Conservation (phyloP, 2,329 filamentous ascomycete genomes). For the Botryotinia narcissicola region DNA sequence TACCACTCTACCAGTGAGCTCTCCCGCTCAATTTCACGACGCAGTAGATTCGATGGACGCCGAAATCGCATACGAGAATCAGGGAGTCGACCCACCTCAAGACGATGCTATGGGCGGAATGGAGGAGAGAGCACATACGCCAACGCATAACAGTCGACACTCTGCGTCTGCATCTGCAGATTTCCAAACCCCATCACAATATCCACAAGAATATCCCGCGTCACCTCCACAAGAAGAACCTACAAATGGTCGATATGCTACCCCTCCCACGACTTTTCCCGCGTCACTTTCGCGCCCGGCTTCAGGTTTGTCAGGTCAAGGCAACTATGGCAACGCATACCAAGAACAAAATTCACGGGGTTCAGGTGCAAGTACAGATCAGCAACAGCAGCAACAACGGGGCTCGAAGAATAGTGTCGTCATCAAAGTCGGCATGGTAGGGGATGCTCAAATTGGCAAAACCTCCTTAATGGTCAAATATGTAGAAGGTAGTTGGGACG, state of each 20-base stretch:
- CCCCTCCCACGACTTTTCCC: constrained; percentile 37
- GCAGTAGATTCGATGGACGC: constrained; percentile 48
- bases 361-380: constrained; percentile 26
- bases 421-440: constrained; percentile 99
- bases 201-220: constrained; percentile 33
- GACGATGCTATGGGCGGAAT: constrained; percentile 35
- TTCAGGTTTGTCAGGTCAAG: constrained; percentile 37
- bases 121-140: constrained; percentile 37
- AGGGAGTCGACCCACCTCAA: constrained; percentile 29
- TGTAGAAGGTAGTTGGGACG: constrained; percentile 98
- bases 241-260: constrained; percentile 36
- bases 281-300: constrained; percentile 38
- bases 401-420: constrained; percentile 69
- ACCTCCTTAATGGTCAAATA: constrained; percentile 99
- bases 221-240: constrained; percentile 34
- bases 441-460: constrained; percentile 98
- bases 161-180: constrained; percentile 39
- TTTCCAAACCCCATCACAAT: constrained; percentile 34
- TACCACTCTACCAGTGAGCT: constrained; percentile 49
- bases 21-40: constrained; percentile 53
- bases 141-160: constrained; percentile 35
- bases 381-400: constrained; percentile 22
- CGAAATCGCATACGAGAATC: constrained; percentile 46
- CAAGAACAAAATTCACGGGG: constrained; percentile 38
- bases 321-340: constrained; percentile 37